Base-by-base conservation (phyloP, 768 basidiomycete species). In the Serendipita vermifera region DNA sequence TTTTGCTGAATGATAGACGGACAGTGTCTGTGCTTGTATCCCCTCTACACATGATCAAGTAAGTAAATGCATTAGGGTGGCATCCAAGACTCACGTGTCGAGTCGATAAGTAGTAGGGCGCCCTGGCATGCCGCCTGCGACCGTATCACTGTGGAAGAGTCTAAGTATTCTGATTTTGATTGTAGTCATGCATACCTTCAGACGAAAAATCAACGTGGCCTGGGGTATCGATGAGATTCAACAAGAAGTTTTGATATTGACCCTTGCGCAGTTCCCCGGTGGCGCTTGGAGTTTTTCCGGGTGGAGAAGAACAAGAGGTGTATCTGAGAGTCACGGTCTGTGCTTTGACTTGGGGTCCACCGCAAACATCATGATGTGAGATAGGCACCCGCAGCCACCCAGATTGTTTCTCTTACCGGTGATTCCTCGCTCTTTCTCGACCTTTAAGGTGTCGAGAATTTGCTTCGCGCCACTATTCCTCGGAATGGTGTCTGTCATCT, bases 131-230 rank as follows among this genome's bases (percentile, higher is more conserved):
- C 91, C 3, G 90, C 83, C 36, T 98, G 71, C 26, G 88, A 91
- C 46, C 96, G 79, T 14, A 90, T 85, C 32, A 99, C 90, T 51
- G 46, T 7, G n/a, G n/a, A 31, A 31, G 32, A n/a, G n/a, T n/a
- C n/a, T n/a, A 5, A 41, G 7, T n/a, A 41, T 41, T 26, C 17
- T 26, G 9, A 41, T 26, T 5, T 26, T 41, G 9, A n/a, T 26
- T 9, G 26, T 20, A 41, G 15, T n/a, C 17, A n/a, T 20, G 39
- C 9, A 5, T 9, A 41, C 29, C 46, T 69, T 98, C 94, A 82
- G 91, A 96, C 57, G 89, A 79, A 69, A 99, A 99, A 72, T 99
- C 96, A 33, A 97, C 96, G 70, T 99, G 96, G 1, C 96, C 93
- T 22, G 94, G 94, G 0, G 96, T 99, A 68, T 99, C 96, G 63